Evolutionary conservation across 768 basidiomycete species (phyloP).

Genomic region (Hericium erinaceus): DNA sequence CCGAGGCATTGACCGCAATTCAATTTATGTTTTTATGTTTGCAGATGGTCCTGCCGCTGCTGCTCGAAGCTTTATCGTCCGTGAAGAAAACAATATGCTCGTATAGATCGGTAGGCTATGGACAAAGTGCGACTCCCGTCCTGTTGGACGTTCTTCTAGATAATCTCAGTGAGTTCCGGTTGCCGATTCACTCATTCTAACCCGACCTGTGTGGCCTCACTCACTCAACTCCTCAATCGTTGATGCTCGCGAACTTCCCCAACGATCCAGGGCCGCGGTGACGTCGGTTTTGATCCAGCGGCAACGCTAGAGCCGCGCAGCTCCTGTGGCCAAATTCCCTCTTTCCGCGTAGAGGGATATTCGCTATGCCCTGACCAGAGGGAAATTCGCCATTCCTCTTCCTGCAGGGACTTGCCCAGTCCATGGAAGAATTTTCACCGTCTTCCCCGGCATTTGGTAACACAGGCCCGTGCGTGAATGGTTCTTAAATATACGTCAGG

Average conservation of each 20-base stretch:
- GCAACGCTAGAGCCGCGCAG: neutral
- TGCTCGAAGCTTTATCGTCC: too few relatives aligned
- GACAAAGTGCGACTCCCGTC: too few relatives aligned
- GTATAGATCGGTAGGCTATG: neutral
- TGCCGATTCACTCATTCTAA: too few relatives aligned
- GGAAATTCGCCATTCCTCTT: conserved; percentile 10
- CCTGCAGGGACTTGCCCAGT: neutral
- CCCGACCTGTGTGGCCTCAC: neutral
- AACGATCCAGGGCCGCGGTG: neutral
- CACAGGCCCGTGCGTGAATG: neutral
- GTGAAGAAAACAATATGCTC: neutral
- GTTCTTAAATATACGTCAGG: neutral
- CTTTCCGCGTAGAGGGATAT: neutral
- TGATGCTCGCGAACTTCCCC: neutral
- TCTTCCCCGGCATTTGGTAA: neutral
- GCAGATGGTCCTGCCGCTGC: too few relatives aligned
- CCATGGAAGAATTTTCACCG: neutral
- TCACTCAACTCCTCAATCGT: neutral
- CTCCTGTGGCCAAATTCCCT: neutral
- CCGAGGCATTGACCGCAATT: too few relatives aligned
- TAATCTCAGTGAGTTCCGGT: too few relatives aligned
- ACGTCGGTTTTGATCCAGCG: neutral
- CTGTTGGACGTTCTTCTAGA: too few relatives aligned
- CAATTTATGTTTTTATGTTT: too few relatives aligned
- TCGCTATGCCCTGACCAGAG: neutral